Evolutionary conservation across 1,139 yeast species (phyloP).

Genomic region (Scheffersomyces insectosa): DNA sequence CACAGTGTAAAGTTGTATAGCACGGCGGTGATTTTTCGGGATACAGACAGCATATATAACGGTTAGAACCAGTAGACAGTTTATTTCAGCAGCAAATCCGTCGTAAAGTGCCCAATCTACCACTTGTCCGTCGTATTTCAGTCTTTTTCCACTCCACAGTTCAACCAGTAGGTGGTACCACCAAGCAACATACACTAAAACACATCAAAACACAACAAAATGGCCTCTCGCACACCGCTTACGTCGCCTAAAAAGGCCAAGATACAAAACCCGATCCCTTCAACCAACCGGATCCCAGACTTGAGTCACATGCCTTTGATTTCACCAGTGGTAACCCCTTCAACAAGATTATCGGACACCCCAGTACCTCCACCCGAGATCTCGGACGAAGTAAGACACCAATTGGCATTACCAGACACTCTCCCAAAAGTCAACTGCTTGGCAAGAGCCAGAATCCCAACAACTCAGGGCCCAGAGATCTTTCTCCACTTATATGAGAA

Average conservation of each 20-base stretch:
- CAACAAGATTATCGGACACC: conserved; percentile 12
- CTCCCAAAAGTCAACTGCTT: conserved; percentile 82
- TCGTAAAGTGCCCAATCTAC: too few relatives aligned
- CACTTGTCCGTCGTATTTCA: too few relatives aligned
- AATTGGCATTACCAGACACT: conserved; percentile 17
- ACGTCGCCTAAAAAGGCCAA: neutral
- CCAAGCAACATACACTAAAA: too few relatives aligned
- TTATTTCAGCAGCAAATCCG: too few relatives aligned
- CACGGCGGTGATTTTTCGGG: too few relatives aligned
- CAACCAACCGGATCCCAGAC: conserved; percentile 5
- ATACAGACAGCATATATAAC: too few relatives aligned
- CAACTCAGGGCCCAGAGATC: conserved; percentile 91
- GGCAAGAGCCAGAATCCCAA: conserved; percentile 91
- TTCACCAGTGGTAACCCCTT: conserved; percentile 39
- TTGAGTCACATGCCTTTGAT: conserved; percentile 31
- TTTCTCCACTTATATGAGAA: conserved; percentile 88
- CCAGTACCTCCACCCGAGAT: conserved; percentile 22
- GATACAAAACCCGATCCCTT: conserved; percentile 8
- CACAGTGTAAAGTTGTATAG: too few relatives aligned
- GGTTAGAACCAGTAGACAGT: too few relatives aligned
- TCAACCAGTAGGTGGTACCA: neutral
- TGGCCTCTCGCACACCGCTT: too few relatives aligned
- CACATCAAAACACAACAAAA: neutral
- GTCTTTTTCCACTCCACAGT: neutral
- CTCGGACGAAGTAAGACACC: conserved; percentile 21